Conservation (phyloP, 495 filamentous ascomycete species). For the Lasiosphaeria miniovina region DNA sequence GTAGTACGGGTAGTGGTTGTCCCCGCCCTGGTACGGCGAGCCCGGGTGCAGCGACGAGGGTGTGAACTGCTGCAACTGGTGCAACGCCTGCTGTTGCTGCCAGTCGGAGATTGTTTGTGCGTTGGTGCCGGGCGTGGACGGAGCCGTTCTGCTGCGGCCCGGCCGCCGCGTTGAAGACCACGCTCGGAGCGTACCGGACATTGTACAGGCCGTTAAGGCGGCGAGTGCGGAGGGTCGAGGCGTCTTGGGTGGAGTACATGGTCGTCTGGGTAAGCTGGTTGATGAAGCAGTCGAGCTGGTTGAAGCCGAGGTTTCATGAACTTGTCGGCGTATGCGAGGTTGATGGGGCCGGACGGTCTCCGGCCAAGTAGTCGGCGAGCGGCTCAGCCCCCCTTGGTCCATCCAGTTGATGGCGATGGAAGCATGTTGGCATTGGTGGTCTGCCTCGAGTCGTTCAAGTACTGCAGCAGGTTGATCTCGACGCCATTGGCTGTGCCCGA, state of each 20-base stretch:
- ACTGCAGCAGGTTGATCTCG: not conserved
- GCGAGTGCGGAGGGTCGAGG: not conserved
- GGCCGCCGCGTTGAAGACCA: not conserved
- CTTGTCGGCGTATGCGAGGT: not conserved
- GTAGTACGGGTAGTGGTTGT: not conserved
- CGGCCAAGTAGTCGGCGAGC: not conserved
- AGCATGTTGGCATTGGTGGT: not conserved
- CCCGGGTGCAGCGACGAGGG: not conserved
- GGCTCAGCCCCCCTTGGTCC: not conserved
- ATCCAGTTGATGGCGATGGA: not conserved
- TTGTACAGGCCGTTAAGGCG: not conserved
- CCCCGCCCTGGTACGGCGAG: not conserved
- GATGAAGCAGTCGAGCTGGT: constrained; percentile 1
- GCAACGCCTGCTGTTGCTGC: not conserved
- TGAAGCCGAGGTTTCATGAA: not conserved
- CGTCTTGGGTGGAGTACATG: not conserved
- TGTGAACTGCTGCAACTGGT: not conserved
- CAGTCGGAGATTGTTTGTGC: not conserved
- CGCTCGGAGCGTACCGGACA: not conserved
- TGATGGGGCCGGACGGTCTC: not conserved
- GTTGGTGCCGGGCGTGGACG: not conserved
- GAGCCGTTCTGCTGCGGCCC: not conserved
- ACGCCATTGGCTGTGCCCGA: not conserved
- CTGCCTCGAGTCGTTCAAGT: not conserved
- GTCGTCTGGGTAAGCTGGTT: not conserved